phyloP scores from a whole-genome alignment of 345 rosid species.

The Salix koriyanagi region DNA sequence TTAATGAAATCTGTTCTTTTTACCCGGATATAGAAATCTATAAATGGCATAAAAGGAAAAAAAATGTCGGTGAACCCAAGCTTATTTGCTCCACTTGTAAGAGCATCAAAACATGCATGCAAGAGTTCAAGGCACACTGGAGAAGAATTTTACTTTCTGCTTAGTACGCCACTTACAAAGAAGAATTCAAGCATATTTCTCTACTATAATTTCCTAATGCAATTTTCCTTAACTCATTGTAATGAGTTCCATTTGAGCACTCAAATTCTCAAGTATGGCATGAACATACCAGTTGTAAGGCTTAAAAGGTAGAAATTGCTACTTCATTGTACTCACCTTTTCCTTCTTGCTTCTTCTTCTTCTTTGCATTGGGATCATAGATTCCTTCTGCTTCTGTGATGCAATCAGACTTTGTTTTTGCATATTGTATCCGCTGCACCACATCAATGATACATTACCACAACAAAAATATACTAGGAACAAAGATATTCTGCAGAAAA shows the following conservation, averaged over 20 bases:
- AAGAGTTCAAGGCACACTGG: no score
- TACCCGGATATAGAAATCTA: no score
- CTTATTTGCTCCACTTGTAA: no score
- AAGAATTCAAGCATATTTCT: neutral
- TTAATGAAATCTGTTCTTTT: no score
- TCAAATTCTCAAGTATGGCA: neutral
- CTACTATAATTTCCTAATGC: neutral
- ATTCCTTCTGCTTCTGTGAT: constrained; percentile 76
- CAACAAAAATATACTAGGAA: neutral
- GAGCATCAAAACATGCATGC: no score
- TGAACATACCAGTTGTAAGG: neutral
- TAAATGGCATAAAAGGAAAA: no score
- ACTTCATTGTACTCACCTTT: constrained; percentile 48
- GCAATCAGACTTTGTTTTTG: constrained; percentile 88
- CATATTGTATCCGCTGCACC: constrained; percentile 79
- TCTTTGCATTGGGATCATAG: constrained; percentile 75
- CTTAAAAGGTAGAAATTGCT: neutral
- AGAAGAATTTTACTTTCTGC: no score
- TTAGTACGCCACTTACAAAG: no score
- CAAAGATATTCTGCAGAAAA: neutral
- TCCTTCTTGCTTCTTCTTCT: constrained; percentile 83
- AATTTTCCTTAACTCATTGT: neutral
- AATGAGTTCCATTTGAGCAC: neutral
- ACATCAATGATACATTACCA: neutral
- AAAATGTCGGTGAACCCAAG: no score